These are phyloP conservation scores for Austroboletus festivus DNA, from an alignment of 768 basidiomycete genomes.

Conservation along the genomic window DNA sequence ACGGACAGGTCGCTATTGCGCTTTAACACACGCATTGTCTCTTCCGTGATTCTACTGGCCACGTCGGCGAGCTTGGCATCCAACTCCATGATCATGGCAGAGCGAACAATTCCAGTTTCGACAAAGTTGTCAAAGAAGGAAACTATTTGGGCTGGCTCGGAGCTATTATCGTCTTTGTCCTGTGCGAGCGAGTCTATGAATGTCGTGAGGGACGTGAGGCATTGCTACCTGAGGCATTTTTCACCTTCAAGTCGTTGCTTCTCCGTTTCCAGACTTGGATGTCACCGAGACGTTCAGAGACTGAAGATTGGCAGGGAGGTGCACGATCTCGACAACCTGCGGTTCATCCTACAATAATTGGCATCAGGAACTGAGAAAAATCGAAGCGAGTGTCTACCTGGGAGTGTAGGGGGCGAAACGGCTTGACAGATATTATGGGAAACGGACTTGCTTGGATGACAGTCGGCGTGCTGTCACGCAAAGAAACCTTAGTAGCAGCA, in stretches of 20 bases:
- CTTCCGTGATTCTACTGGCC: conserved; percentile 8
- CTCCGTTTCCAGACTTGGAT: conserved; percentile 9
- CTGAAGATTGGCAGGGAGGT: conserved; percentile 9
- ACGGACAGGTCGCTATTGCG: not conserved
- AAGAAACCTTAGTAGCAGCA: not conserved
- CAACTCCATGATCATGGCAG: conserved; percentile 14
- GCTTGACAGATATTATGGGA: conserved; percentile 17
- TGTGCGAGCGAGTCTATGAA: conserved; percentile 28
- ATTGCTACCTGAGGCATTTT: conserved; percentile 16
- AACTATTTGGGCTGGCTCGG: conserved; percentile 17
- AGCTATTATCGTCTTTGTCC: conserved; percentile 9
- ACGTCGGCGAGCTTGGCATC: conserved; percentile 14
- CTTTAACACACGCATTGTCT: conserved; percentile 5
- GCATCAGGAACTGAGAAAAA: not conserved
- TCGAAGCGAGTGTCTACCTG: not conserved
- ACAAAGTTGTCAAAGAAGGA: conserved; percentile 23
- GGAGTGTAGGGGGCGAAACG: conserved; percentile 12
- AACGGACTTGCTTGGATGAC: conserved; percentile 12
- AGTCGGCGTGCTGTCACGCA: not conserved
- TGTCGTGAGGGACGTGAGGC: conserved; percentile 23
- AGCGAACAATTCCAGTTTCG: conserved; percentile 18
- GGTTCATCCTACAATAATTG: not conserved
- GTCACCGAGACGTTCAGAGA: conserved; percentile 14
- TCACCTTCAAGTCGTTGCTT: conserved; percentile 17
- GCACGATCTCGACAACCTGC: conserved; percentile 12